Evolutionary conservation across 2,329 filamentous ascomycete genomes (phyloP), one percentile per base, ranked within the genome.

Genomic region (Pseudogymnoascus sp.): DNA sequence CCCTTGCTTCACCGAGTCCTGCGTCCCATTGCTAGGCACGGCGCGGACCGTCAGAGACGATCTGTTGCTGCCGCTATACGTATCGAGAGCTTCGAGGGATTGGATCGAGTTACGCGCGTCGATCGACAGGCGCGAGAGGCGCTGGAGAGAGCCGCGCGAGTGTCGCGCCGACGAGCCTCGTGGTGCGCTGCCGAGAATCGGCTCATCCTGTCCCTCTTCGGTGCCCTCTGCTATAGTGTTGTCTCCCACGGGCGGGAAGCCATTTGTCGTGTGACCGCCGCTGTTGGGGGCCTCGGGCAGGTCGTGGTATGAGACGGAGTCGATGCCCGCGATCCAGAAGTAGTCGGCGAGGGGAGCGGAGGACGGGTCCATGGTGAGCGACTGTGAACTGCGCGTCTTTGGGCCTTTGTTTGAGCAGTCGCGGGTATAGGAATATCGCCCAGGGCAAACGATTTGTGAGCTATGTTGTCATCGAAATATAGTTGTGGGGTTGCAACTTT

Each of bases 321-420:
- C 86, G 75, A 89, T 80, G 71, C 86, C 86, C 68, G 86, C 86
- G 73, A 89, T 88, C 86, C 86, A 89, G 76, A 89, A 89, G 77
- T 89, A 89, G 75, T 89, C 86, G 75, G 86, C 86, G 74, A 89
- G 80, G 72, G 86, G 86, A 67, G 81, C 81, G 67, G 85, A 86
- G 65, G 84, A 80, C 63, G 67, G 68, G 62, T 75, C 73, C 72
- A 73, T 73, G 66, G 59, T 61, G 59, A 24, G 14, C 21, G 59
- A 10, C 10, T 16, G 7, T 65, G 19, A 61, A 44, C 16, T 21
- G 31, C n/a, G 14, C 16, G 53, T 37, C 38, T 60, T 24, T 14
- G 4, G 56, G 26, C 35, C 19, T 61, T 42, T 38, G 38, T 42
- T 61, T 38, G 13, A 40, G 35, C 59, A 40, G 19, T 61, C 35